phyloP scores from a whole-genome alignment of 2,329 filamentous ascomycete species.

The Exophiala sideris region DNA sequence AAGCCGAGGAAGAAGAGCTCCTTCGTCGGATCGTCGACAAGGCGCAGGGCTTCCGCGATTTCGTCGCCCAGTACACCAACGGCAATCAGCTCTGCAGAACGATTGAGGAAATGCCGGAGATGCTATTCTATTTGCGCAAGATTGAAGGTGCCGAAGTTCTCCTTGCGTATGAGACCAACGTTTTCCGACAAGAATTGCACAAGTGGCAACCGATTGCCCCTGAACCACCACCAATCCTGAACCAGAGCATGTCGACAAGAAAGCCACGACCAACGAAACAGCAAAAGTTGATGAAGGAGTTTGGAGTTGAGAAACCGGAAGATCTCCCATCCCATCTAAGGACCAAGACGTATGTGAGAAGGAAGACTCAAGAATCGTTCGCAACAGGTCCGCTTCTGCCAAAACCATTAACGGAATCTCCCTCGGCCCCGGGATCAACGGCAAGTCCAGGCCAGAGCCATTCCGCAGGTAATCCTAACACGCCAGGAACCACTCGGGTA shows the following conservation, averaged over 20 bases:
- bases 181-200: slow-evolving; percentile 91
- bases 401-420: slow-evolving; percentile 27
- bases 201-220: slow-evolving; percentile 91
- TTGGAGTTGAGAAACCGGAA: slow-evolving; percentile 85
- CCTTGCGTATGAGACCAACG: slow-evolving; percentile 90
- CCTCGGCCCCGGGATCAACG: slow-evolving; percentile 25
- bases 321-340: slow-evolving; percentile 80
- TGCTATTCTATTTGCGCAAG: slow-evolving; percentile 94
- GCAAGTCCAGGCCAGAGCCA: slow-evolving; percentile 31
- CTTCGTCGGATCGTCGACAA: slow-evolving; percentile 82
- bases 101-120: slow-evolving; percentile 79
- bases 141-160: slow-evolving; percentile 96
- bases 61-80: slow-evolving; percentile 76
- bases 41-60: slow-evolving; percentile 78
- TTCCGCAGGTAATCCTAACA: slow-evolving; percentile 19
- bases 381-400: slow-evolving; percentile 23
- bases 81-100: slow-evolving; percentile 66
- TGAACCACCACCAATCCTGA: slow-evolving; percentile 76
- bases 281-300: slow-evolving; percentile 86
- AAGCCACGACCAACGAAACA: slow-evolving; percentile 96
- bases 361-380: slow-evolving; percentile 53
- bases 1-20: slow-evolving; percentile 89
- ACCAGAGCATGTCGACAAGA: slow-evolving; percentile 83
- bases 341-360: slow-evolving; percentile 74
- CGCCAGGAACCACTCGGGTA: slow-evolving; percentile 32